Conservation (phyloP, 306 rosid genomes). For the Vicia sativa region DNA sequence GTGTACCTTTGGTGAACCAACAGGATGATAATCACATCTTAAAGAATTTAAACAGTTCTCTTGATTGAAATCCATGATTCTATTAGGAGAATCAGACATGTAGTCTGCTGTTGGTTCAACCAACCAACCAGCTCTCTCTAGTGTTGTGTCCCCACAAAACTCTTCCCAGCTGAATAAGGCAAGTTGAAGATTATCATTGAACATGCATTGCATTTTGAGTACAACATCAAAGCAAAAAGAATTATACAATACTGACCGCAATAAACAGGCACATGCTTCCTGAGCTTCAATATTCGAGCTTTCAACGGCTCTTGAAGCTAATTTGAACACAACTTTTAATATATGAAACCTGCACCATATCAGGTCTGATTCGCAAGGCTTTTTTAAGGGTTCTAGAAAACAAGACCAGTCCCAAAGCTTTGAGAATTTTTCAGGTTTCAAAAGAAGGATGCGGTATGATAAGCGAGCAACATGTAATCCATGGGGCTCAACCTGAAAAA, state of each 20-base stretch:
- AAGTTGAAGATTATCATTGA: slow-evolving; percentile 34
- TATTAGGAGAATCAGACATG: slow-evolving; percentile 34
- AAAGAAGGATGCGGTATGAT: slow-evolving; percentile 72
- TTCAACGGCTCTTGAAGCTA: slow-evolving; percentile 51
- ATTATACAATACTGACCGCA: slow-evolving; percentile 58
- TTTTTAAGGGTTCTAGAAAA: slow-evolving; percentile 50
- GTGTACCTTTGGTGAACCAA: slow-evolving; percentile 38
- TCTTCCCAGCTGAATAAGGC: slow-evolving; percentile 75
- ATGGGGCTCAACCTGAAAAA: slow-evolving; percentile 45
- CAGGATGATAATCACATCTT: slow-evolving; percentile 38
- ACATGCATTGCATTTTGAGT: slow-evolving; percentile 29
- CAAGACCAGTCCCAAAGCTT: slow-evolving; percentile 86
- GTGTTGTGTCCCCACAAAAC: slow-evolving; percentile 71
- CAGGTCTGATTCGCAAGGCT: slow-evolving; percentile 46
- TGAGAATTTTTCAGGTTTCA: slow-evolving; percentile 57
- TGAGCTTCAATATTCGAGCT: slow-evolving; percentile 50
- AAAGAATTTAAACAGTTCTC: slow-evolving; percentile 52
- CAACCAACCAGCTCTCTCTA: slow-evolving; percentile 71
- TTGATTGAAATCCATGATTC: slow-evolving; percentile 40
- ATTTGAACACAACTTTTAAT: slow-evolving; percentile 55
- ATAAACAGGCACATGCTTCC: slow-evolving; percentile 59
- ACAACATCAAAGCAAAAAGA: slow-evolving; percentile 7
- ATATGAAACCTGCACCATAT: slow-evolving; percentile 74
- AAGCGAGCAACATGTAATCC: slow-evolving; percentile 52
- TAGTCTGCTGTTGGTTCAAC: slow-evolving; percentile 44